phyloP scores from a whole-genome alignment of 176 grass and related monocot genomes.

The Triticum urartu region DNA sequence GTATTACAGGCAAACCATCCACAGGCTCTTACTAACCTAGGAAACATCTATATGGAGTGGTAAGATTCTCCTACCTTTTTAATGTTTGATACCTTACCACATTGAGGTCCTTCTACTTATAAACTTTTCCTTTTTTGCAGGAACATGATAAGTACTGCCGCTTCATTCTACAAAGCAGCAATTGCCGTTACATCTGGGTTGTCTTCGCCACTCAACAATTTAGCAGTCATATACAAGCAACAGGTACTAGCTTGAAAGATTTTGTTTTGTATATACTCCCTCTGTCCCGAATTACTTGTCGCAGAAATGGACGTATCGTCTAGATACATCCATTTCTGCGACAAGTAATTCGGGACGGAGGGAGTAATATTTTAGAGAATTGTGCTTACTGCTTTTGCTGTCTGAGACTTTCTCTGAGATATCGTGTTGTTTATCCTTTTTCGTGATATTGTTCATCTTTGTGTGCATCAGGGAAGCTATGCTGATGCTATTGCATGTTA shows the following conservation, averaged over 20 bases:
- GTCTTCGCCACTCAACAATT: slow-evolving; percentile 71
- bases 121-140: slow-evolving; percentile 23
- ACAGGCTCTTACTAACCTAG: slow-evolving; percentile 71
- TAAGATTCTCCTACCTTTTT: slow-evolving; percentile 16
- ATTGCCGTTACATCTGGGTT: slow-evolving; percentile 64
- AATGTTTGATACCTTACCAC: neutral
- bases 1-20: slow-evolving; percentile 65
- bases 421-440: neutral
- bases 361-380: neutral
- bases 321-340: no score
- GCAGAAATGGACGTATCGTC: no score
- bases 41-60: slow-evolving; percentile 83
- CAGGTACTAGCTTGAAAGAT: slow-evolving; percentile 45
- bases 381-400: neutral
- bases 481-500: slow-evolving; percentile 69
- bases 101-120: neutral
- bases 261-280: neutral
- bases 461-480: slow-evolving; percentile 55
- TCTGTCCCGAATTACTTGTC: no score
- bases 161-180: slow-evolving; percentile 66
- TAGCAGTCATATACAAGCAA: slow-evolving; percentile 76
- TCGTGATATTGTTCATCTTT: neutral
- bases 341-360: no score
- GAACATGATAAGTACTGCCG: slow-evolving; percentile 57
- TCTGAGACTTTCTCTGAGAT: neutral